phyloP scores from a whole-genome alignment of 495 filamentous ascomycete genomes.

The Gamarada debralockiae region DNA sequence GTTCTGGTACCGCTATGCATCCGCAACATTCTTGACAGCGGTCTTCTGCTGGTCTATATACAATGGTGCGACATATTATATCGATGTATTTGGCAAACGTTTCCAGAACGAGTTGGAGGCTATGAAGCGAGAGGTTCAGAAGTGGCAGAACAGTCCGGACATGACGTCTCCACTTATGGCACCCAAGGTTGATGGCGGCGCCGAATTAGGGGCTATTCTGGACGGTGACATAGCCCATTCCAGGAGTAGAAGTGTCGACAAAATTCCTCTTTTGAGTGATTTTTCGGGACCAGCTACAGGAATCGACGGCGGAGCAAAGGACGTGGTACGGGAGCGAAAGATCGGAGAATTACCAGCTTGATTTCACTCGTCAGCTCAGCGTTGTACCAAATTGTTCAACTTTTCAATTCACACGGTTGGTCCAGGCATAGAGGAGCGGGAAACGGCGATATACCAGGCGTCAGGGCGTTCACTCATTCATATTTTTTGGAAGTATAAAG shows the following conservation, averaged over 20 bases:
- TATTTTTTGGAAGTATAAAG: background rate
- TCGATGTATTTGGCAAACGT: constrained; percentile 92
- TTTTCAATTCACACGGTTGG: background rate
- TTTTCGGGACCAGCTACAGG: constrained; percentile 40
- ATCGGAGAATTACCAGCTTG: constrained; percentile 24
- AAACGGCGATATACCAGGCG: background rate
- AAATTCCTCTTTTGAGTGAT: constrained; percentile 52
- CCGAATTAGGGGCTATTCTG: constrained; percentile 14
- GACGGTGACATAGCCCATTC: constrained; percentile 8
- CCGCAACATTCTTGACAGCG: constrained; percentile 66
- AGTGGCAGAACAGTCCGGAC: constrained; percentile 69
- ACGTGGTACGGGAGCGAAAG: constrained; percentile 40
- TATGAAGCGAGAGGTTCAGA: constrained; percentile 82
- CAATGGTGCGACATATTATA: constrained; percentile 95
- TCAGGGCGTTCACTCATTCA: background rate
- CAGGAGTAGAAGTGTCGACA: constrained; percentile 39
- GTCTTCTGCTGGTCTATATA: constrained; percentile 91
- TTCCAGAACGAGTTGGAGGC: constrained; percentile 96
- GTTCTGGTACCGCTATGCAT: constrained; percentile 87
- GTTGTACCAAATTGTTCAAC: background rate
- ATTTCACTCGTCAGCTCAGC: background rate
- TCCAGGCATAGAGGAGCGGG: background rate
- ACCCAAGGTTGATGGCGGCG: constrained; percentile 25
- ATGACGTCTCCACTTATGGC: constrained; percentile 36
- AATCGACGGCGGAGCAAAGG: constrained; percentile 35